Conservation (phyloP, 164 flowering plant species). For the Vitis rotundifolia region DNA sequence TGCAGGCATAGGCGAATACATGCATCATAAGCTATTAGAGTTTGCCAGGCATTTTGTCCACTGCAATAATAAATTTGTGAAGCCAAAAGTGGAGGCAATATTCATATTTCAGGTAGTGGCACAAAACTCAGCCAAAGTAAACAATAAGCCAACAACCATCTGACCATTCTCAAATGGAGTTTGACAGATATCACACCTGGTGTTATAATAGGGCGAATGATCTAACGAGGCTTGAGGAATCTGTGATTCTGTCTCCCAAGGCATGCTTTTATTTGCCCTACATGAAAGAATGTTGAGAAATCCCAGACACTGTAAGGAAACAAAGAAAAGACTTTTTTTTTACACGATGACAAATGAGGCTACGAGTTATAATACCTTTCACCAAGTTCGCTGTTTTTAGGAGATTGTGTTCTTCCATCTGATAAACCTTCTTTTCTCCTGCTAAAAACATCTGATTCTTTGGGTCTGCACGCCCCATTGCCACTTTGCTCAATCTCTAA, state of each 20-base stretch:
- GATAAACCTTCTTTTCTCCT: slow-evolving; percentile 24
- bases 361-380: slow-evolving; percentile 33
- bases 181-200: slow-evolving; percentile 36
- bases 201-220: slow-evolving; percentile 39
- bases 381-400: slow-evolving; percentile 24
- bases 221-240: slow-evolving; percentile 34
- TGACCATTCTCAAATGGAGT: not conserved
- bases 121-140: not conserved
- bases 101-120: not conserved
- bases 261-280: slow-evolving; percentile 22
- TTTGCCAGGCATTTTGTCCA: slow-evolving; percentile 87
- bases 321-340: not conserved
- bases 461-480: slow-evolving; percentile 16
- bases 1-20: slow-evolving; percentile 79
- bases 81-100: not conserved
- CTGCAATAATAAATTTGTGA: slow-evolving; percentile 31
- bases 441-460: slow-evolving; percentile 22
- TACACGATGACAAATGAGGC: not conserved
- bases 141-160: not conserved
- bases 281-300: slow-evolving; percentile 6
- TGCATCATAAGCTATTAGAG: slow-evolving; percentile 86
- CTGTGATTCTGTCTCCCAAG: slow-evolving; percentile 37
- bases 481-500: slow-evolving; percentile 20
- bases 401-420: slow-evolving; percentile 19
- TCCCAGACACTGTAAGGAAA: not conserved